Conservation (phyloP, 768 basidiomycete species). For the Pisolithus marmoratus region DNA sequence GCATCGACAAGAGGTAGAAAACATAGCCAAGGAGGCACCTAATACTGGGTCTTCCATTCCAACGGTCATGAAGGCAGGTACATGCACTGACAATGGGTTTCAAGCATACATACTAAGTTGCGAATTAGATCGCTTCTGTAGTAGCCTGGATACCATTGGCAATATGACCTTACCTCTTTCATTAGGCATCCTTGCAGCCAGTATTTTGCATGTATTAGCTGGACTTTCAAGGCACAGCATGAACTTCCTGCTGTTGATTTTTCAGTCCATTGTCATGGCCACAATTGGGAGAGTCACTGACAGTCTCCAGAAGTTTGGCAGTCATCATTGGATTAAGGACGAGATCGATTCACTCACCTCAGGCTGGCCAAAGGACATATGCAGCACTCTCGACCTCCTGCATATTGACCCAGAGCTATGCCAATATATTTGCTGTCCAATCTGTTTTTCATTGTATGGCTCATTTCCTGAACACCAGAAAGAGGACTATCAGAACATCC, state of each 20-base stretch:
- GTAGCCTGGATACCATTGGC: background rate
- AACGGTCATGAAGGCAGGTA: background rate
- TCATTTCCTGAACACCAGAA: background rate
- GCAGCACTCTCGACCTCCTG: slow-evolving; percentile 11
- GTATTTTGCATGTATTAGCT: background rate
- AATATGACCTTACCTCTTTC: background rate
- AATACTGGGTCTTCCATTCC: background rate
- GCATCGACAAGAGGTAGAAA: background rate
- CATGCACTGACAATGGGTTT: background rate
- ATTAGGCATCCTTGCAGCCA: background rate
- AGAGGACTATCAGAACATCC: slow-evolving; percentile 3
- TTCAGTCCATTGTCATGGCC: too few relatives aligned
- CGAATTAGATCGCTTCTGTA: background rate
- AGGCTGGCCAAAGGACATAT: slow-evolving; percentile 10
- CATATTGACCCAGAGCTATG: slow-evolving; percentile 12
- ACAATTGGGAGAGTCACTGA: too few relatives aligned
- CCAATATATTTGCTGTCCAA: slow-evolving; percentile 21
- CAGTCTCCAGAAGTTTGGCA: too few relatives aligned
- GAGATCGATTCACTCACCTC: background rate
- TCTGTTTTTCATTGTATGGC: slow-evolving; percentile 21
- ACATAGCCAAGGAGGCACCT: background rate
- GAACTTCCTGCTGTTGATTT: background rate
- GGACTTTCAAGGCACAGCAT: background rate
- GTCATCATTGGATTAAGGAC: background rate
- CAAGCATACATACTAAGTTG: background rate